Evolutionary conservation across 2,329 filamentous ascomycete species (phyloP).

Genomic region (Niveomyces coronatus): DNA sequence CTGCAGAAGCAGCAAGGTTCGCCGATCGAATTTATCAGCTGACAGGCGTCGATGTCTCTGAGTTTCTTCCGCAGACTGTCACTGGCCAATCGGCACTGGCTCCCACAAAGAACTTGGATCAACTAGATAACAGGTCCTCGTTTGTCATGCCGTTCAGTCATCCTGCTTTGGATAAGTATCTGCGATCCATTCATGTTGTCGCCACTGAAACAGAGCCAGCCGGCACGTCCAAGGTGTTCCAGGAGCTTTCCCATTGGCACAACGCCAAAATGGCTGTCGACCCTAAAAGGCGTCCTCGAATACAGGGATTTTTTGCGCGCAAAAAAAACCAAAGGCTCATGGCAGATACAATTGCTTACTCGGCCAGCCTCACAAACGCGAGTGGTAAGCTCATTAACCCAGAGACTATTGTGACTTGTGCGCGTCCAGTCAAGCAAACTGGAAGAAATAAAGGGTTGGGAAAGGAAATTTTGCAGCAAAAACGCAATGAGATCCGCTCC

Average conservation of each 20-base stretch:
- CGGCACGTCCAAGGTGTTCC: slow-evolving; percentile 27
- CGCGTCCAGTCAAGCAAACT: slow-evolving; percentile 11
- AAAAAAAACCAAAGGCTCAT: slow-evolving; percentile 53
- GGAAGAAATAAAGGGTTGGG: neutral
- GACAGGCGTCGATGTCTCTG: slow-evolving; percentile 5
- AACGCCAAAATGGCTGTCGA: slow-evolving; percentile 44
- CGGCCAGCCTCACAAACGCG: slow-evolving; percentile 57
- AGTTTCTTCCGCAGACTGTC: neutral
- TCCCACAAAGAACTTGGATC: neutral
- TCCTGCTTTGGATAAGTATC: slow-evolving; percentile 33
- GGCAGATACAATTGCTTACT: slow-evolving; percentile 57
- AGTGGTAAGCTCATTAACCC: slow-evolving; percentile 53
- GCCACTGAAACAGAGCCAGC: slow-evolving; percentile 16
- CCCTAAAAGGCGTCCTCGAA: slow-evolving; percentile 19
- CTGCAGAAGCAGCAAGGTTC: neutral
- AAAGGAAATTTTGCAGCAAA: neutral
- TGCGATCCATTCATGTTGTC: slow-evolving; percentile 31
- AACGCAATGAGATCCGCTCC: neutral
- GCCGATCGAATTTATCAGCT: neutral
- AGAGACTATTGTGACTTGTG: slow-evolving; percentile 43
- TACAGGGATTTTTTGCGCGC: slow-evolving; percentile 21
- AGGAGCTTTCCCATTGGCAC: slow-evolving; percentile 51
- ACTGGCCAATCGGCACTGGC: neutral
- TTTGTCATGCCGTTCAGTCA: slow-evolving; percentile 37
- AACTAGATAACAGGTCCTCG: neutral